A percentile compares a stretch with the other conserved stretches of the same genome.
Conservation (phyloP, 805 yeast species). For the Suhomyces sp. region DNA sequence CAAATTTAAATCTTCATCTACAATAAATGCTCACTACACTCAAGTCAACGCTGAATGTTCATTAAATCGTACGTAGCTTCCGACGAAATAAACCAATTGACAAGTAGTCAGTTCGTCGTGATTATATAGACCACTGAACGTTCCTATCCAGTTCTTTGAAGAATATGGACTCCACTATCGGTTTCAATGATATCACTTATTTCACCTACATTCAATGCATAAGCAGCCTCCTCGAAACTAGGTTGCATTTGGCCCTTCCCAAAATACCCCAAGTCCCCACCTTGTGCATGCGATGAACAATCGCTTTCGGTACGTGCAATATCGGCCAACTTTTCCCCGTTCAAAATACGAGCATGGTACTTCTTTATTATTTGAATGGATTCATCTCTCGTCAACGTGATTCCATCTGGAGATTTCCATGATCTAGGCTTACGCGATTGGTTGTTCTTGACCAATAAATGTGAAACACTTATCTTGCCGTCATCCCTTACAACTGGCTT, state of each 20-base stretch:
- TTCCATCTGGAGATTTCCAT: conserved; percentile 73
- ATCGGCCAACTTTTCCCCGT: conserved; percentile 68
- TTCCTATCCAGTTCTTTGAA: conserved; percentile 72
- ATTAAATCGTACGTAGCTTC: no score
- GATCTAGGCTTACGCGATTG: conserved; percentile 89
- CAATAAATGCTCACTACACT: no score
- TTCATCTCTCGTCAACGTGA: conserved; percentile 80
- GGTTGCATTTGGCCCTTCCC: conserved; percentile 96
- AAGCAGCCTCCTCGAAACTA: conserved; percentile 85
- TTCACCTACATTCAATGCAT: conserved; percentile 78
- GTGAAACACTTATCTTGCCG: conserved; percentile 74
- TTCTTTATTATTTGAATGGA: conserved; percentile 64
- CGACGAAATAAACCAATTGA: no score
- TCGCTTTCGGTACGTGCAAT: conserved; percentile 84
- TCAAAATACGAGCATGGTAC: conserved; percentile 56
- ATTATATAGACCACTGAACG: no score
- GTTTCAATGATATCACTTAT: conserved; percentile 80
- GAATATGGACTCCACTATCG: conserved; percentile 86
- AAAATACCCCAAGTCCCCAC: conserved; percentile 91
- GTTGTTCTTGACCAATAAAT: conserved; percentile 77
- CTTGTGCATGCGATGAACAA: conserved; percentile 79
- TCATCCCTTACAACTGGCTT: conserved; percentile 46
- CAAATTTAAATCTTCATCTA: no score
- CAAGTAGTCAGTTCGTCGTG: no score
- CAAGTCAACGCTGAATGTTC: no score